Evolutionary conservation across 2,329 filamentous ascomycete genomes (phyloP).

Genomic region (Amauroascus verrucosus): DNA sequence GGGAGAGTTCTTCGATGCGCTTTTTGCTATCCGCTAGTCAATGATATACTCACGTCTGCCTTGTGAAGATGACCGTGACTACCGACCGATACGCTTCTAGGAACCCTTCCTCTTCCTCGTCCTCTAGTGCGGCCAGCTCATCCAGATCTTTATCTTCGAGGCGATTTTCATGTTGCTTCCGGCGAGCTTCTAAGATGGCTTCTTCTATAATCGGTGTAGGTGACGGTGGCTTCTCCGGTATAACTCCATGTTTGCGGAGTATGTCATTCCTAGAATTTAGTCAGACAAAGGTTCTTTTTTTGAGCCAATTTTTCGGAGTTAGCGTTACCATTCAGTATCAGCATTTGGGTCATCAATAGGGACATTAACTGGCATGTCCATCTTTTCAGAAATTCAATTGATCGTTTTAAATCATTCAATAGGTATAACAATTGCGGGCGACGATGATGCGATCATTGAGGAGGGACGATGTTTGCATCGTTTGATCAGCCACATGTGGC

Average conservation of each 20-base stretch:
- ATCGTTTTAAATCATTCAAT: not conserved
- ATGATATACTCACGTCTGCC: not conserved
- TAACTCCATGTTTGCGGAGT: conserved; percentile 87
- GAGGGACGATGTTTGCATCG: conserved; percentile 16
- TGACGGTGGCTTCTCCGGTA: conserved; percentile 94
- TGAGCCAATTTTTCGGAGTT: conserved; percentile 10
- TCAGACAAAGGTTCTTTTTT: conserved; percentile 12
- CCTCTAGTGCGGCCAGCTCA: conserved; percentile 85
- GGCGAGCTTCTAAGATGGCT: conserved; percentile 71
- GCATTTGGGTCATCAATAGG: conserved; percentile 92
- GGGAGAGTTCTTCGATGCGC: conserved; percentile 70
- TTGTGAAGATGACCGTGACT: not conserved
- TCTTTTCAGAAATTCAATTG: conserved; percentile 20
- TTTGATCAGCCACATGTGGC: conserved; percentile 20
- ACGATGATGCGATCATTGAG: not conserved
- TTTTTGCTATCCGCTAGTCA: conserved; percentile 47
- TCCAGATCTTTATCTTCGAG: conserved; percentile 90
- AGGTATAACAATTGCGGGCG: conserved; percentile 9
- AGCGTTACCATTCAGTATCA: conserved; percentile 82
- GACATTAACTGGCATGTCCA: conserved; percentile 57
- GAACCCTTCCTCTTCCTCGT: conserved; percentile 89
- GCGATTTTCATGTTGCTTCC: conserved; percentile 80
- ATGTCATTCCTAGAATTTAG: conserved; percentile 78
- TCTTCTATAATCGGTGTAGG: conserved; percentile 95
- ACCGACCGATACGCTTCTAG: conserved; percentile 68